These are phyloP conservation scores for Lecanicillium sp. DNA, from an alignment of 2,329 filamentous ascomycete species.

Conservation along the genomic window DNA sequence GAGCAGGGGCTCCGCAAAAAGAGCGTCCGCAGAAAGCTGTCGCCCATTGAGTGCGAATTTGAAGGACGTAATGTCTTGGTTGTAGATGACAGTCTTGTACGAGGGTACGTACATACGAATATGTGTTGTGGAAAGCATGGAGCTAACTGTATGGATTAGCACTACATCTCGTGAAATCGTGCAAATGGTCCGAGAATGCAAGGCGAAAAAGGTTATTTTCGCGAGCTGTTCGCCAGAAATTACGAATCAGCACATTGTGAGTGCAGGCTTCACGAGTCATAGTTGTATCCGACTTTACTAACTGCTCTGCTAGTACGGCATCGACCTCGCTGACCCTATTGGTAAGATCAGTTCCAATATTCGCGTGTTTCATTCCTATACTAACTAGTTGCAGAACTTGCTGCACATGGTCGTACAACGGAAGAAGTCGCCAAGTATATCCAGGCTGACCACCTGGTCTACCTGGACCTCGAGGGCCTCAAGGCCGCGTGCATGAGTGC, in stretches of 20 bases:
- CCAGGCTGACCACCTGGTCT: slow-evolving; percentile 49
- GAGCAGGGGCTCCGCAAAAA: slow-evolving; percentile 72
- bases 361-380: too few species aligned
- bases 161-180: slow-evolving; percentile 56
- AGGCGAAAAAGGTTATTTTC: slow-evolving; percentile 74
- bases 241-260: slow-evolving; percentile 76
- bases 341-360: slow-evolving; percentile 9
- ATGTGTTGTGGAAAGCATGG: too few species aligned
- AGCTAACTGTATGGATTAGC: too few species aligned
- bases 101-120: too few species aligned
- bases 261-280: slow-evolving; percentile 9
- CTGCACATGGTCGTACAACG: slow-evolving; percentile 26
- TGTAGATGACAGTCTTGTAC: slow-evolving; percentile 81
- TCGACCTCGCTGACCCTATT: slow-evolving; percentile 27
- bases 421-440: slow-evolving; percentile 28
- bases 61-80: slow-evolving; percentile 68
- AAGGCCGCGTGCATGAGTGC: slow-evolving; percentile 69
- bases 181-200: slow-evolving; percentile 70
- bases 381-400: slow-evolving; percentile 18
- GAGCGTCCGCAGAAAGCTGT: slow-evolving; percentile 77
- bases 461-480: slow-evolving; percentile 60
- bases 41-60: slow-evolving; percentile 76
- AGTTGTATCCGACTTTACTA: too few species aligned
- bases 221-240: slow-evolving; percentile 73
- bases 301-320: slow-evolving; percentile 21